Evolutionary conservation across 2,329 filamentous ascomycete genomes (phyloP), one percentile per base, ranked within the genome.

Genomic region (Fusarium illudens): DNA sequence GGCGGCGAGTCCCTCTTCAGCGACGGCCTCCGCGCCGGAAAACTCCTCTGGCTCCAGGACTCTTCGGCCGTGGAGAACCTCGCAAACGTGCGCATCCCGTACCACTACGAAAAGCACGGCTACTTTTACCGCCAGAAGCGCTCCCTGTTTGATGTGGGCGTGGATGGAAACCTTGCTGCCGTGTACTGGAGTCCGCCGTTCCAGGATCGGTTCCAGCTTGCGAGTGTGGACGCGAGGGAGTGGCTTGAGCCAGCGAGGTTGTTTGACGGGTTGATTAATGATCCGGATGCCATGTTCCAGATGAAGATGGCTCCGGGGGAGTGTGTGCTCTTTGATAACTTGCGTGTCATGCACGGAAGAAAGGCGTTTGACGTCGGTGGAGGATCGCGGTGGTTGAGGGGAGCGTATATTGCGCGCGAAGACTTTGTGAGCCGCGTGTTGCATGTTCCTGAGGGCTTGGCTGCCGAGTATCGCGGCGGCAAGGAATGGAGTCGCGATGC

Each of bases 311-410:
- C 88, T 56, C 89, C 92, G 4, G 96, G 95, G 4, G 92, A 97
- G 74, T 97, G 93, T 75, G 94, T 94, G 12, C 85, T 99, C n/a
- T 98, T 99, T 75, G 91, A 97, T 76, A 98, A 98, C 75, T 81
- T 89, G 62, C 85, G 95, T 17, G 84, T 97, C n/a, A 79, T 97
- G 75, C 96, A 98, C 81, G 95, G 94, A 0, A 84, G 96, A 4
- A 86, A 84, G 15, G 87, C 89, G 29, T 98, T 98, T 78, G 89
- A 95, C 75, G 67, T 74, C 0, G 80, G 80, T 0, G 84, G 84
- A 7, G 92, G 92, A 1, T 86, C 89, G 64, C 84, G 95, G 54
- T 97, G 93, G 92, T 79, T 98, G 57, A 92, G 92, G 71, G 96
- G 96, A 5, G 87, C 92, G 0, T 99, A 98, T 79, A 84, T 97